Base-by-base conservation (phyloP, 169 alveolate species). In the Eimeria sp. region DNA sequence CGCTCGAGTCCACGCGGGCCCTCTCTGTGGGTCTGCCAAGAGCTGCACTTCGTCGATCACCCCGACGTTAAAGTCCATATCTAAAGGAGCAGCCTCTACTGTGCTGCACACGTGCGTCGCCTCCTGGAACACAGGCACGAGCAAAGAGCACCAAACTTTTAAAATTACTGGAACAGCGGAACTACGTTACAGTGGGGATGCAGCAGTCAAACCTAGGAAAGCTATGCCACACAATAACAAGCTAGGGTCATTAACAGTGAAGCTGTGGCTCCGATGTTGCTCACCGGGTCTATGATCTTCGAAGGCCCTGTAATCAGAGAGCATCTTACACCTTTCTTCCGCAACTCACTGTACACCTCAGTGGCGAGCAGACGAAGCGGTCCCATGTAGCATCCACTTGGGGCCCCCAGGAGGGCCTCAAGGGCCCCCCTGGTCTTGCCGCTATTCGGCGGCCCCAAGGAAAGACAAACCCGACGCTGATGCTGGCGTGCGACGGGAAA, bases 371-470 rank as follows among this genome's bases (percentile, higher is more conserved):
- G 97, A 45, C 99, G 89, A 75, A 99, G 96, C n/a, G 99, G 99
- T 0, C 99, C 98, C 95, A 99, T 97, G 96, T 99, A 99, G 82
- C 98, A 96, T 34, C 99, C 99, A 3, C 97, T 96, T 27, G 96
- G 78, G n/a, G 99, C 97, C 78, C 89, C 94, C 95, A 83, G 76
- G 47, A 99, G 98, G 57, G 97, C 89, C 65, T 96, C 95, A n/a
- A 98, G 94, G 30, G 99, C 99, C 49, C 95, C 97, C 54, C 97
- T 97, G 3, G 99, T 99, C 88, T 99, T 99, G 43, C 99, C 99
- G 82, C 99, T 97, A 93, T 99, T 99, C 5, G 99, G 98, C n/a
- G 99, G 99, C 10, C 99, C 99, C 83, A 97, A 86, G 90, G 98
- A 99, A 78, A 97, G 97, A 80, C 88, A 51, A 63, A 99, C 95